Evolutionary conservation across 208 protist species (phyloP), one percentile per base, ranked within the genome.

Genomic region (Acanthamoeba polyphaga): DNA sequence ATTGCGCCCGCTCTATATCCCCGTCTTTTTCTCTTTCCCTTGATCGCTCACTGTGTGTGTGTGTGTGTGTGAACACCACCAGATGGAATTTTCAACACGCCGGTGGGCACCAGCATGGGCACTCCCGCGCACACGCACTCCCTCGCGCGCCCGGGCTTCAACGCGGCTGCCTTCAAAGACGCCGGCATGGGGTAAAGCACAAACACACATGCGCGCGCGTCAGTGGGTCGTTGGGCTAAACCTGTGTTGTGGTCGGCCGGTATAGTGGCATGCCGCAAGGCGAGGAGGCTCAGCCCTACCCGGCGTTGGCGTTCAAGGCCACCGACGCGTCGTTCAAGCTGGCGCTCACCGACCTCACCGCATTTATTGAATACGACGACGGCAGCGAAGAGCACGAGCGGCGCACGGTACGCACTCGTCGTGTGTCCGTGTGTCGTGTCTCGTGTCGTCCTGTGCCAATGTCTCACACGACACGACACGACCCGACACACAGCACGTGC

Each of bases 11-110:
- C 78, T 22, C 32, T 43, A 9, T 22, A 3, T 60, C 49, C 78
- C 38, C 49, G 6, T 88, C 13, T 9, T 17, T 88, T 43, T 55
- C 43, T 88, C 78, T 8, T 38, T 38, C 15, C 27, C 72, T 10
- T 27, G 15, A 5, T 3, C 72, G 29, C 15, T 80, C 15, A 17
- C 78, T 27, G 51, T n/a, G n/a, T n/a, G n/a, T n/a, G n/a, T n/a
- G n/a, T n/a, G n/a, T n/a, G n/a, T n/a, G n/a, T n/a, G n/a, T n/a
- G n/a, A n/a, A n/a, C n/a, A n/a, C n/a, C n/a, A n/a, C n/a, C 43
- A 88, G 51, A 88, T 19, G 78, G 78, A 8, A 19, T 88, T 15
- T 88, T 62, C n/a, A 88, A 64, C 51, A 88, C 70, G n/a, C 70
- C 70, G 17, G 34, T 46, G 8, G 27, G 29, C 19, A 27, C 70